A percentile compares a stretch with the other conserved stretches of the same genome.
phyloP scores from a whole-genome alignment of 1,284 basidiomycete genomes.

The Leccinum variabile region DNA sequence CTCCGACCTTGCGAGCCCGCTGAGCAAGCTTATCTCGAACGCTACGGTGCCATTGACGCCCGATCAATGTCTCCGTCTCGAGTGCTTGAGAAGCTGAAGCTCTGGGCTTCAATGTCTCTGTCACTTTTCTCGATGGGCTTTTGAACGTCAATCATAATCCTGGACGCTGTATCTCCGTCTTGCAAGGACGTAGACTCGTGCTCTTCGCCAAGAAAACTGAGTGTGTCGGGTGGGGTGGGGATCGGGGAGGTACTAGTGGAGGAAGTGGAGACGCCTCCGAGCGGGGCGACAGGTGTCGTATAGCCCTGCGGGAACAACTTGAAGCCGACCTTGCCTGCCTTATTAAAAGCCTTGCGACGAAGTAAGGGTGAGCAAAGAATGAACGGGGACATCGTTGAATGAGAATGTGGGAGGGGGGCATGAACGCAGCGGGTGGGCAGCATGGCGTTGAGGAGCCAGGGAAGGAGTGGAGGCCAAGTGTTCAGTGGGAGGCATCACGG shows the following conservation, averaged over 20 bases:
- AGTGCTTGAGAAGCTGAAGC: slow-evolving; percentile 73
- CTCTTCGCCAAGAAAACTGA: slow-evolving; percentile 46
- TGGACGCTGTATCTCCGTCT: slow-evolving; percentile 33
- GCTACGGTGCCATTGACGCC: slow-evolving; percentile 66
- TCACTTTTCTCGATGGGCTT: slow-evolving; percentile 68
- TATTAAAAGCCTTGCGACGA: neutral
- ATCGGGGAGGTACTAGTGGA: slow-evolving; percentile 26
- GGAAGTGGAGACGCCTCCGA: slow-evolving; percentile 25
- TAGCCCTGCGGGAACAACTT: no score
- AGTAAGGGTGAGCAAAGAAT: slow-evolving; percentile 24
- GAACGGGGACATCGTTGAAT: slow-evolving; percentile 24
- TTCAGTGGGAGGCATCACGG: slow-evolving; percentile 1
- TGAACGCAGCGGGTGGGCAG: slow-evolving; percentile 7
- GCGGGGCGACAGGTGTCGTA: slow-evolving; percentile 37
- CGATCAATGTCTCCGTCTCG: slow-evolving; percentile 55
- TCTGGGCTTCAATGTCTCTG: slow-evolving; percentile 51
- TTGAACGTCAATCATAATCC: slow-evolving; percentile 76
- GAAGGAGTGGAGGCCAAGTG: slow-evolving; percentile 17
- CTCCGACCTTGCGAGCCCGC: slow-evolving; percentile 63
- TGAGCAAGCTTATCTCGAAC: slow-evolving; percentile 71
- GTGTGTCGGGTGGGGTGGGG: slow-evolving; percentile 30
- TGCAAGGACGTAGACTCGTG: slow-evolving; percentile 40
- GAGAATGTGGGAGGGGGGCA: slow-evolving; percentile 17
- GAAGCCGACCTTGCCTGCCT: no score
- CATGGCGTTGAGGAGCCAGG: neutral